These are phyloP conservation scores for Tricholoma terreum DNA, from an alignment of 768 basidiomycete genomes.

Conservation along the genomic window DNA sequence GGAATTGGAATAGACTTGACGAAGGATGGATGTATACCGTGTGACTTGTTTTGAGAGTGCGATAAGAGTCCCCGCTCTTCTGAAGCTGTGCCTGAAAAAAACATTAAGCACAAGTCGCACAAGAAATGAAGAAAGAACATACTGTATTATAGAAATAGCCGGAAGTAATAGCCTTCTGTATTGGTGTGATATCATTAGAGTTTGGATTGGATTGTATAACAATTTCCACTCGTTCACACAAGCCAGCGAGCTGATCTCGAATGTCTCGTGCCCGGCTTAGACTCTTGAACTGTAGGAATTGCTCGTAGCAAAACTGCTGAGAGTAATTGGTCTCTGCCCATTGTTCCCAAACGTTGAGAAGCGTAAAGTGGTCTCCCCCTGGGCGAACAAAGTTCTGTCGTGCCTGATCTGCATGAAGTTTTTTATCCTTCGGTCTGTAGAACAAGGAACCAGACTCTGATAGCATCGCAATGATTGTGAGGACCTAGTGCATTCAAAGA, in stretches of 20 bases:
- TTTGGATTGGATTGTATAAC: constrained; percentile 86
- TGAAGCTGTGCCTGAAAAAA: constrained; percentile 75
- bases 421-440: constrained; percentile 98
- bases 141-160: constrained; percentile 97
- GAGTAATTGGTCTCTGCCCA: constrained; percentile 99
- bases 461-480: constrained; percentile 97
- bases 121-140: constrained; percentile 22
- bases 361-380: constrained; percentile 96
- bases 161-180: constrained; percentile 93
- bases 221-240: constrained; percentile 97
- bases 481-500: constrained; percentile 48
- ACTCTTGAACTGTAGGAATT: constrained; percentile 94
- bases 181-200: constrained; percentile 84
- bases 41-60: constrained; percentile 94
- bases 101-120: background rate
- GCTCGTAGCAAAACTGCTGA: constrained; percentile 95
- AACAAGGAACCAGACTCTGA: constrained; percentile 94
- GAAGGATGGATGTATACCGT: constrained; percentile 97
- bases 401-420: constrained; percentile 95
- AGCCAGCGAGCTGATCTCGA: constrained; percentile 88
- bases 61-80: constrained; percentile 94
- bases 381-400: constrained; percentile 94
- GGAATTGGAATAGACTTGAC: constrained; percentile 90
- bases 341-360: constrained; percentile 98
- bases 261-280: constrained; percentile 94